Conservation (phyloP, 345 rosid genomes). For the Murraya koenigii region DNA sequence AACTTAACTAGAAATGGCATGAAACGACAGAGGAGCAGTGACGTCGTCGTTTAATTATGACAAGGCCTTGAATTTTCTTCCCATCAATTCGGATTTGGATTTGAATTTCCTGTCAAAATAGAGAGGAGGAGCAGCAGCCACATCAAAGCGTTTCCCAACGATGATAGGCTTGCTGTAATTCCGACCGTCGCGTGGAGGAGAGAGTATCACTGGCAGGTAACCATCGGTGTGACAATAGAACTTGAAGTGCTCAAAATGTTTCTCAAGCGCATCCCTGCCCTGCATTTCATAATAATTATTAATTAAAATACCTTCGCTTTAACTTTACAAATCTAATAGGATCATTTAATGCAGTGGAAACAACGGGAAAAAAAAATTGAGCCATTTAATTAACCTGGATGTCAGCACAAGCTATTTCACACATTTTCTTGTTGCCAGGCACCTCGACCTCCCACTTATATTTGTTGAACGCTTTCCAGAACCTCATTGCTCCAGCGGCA, state of each 20-base stretch:
- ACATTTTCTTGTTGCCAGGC: conserved; percentile 21
- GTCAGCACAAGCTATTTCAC: conserved; percentile 33
- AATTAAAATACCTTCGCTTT: no score
- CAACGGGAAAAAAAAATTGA: no score
- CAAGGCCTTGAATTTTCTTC: no score
- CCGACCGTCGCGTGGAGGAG: conserved; percentile 43
- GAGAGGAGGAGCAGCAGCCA: background rate
- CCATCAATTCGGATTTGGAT: background rate
- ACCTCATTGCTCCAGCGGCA: conserved; percentile 31
- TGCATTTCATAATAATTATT: background rate
- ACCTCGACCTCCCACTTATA: conserved; percentile 23
- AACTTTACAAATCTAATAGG: no score
- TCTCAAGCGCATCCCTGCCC: conserved; percentile 39
- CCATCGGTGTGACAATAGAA: conserved; percentile 36
- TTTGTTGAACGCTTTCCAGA: conserved; percentile 13
- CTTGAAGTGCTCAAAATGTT: conserved; percentile 25
- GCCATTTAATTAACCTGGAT: conserved; percentile 31
- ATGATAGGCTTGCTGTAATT: background rate
- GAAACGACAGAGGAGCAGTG: no score
- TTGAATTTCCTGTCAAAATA: background rate
- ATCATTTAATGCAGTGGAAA: no score
- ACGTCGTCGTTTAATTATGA: no score
- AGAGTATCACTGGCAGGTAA: conserved; percentile 39
- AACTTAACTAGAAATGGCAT: no score
- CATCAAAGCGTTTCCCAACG: conserved; percentile 21